These are phyloP conservation scores for Cucumis hystrix DNA, from an alignment of 306 rosid species.

Conservation along the genomic window DNA sequence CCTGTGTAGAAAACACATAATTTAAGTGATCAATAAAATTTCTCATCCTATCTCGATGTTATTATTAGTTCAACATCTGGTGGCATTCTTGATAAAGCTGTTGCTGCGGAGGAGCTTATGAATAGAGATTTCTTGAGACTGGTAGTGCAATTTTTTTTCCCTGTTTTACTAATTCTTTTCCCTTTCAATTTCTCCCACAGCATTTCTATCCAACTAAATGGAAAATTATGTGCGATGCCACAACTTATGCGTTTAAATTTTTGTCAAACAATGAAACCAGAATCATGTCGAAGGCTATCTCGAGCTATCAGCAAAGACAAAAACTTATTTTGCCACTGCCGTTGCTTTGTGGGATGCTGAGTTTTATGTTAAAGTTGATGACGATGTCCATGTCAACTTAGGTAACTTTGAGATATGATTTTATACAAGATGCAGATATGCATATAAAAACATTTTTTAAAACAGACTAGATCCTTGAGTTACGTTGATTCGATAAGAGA, in stretches of 20 bases:
- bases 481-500: background rate
- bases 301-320: constrained; percentile 65
- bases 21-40: background rate
- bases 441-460: background rate
- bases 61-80: constrained; percentile 52
- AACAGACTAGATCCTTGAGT: background rate
- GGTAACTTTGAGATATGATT: constrained; percentile 22
- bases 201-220: background rate
- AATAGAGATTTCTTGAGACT: constrained; percentile 75
- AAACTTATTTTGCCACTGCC: constrained; percentile 57
- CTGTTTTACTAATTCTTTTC: background rate
- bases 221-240: background rate
- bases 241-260: background rate
- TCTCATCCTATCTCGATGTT: constrained; percentile 1
- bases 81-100: constrained; percentile 80
- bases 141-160: constrained; percentile 15
- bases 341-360: constrained; percentile 76
- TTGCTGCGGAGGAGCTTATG: constrained; percentile 65
- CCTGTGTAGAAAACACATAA: background rate
- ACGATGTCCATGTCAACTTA: constrained; percentile 81
- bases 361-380: constrained; percentile 82
- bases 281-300: constrained; percentile 66
- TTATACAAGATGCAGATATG: background rate
- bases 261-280: constrained; percentile 20
- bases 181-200: background rate